A percentile compares a stretch with the other conserved stretches of the same genome.
Conservation (phyloP, 148 eudicot species). For the Silene latifolia region DNA sequence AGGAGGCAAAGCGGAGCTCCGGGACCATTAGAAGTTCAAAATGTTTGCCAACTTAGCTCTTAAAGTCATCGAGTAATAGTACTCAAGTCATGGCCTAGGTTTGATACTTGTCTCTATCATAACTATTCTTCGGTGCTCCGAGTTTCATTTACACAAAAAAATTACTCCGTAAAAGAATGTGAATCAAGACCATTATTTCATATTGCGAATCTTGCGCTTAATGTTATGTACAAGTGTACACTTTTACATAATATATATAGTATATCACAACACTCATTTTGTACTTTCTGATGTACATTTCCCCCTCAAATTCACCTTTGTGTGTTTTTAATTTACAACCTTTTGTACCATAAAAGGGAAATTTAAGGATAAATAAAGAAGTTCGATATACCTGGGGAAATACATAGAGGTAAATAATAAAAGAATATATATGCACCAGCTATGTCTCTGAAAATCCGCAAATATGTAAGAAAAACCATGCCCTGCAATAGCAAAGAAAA, state of each 20-base stretch:
- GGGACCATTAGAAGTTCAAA: not conserved
- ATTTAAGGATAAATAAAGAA: constrained; percentile 1
- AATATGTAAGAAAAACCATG: constrained; percentile 18
- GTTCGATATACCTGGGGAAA: constrained; percentile 26
- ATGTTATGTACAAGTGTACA: constrained; percentile 22
- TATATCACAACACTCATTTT: constrained; percentile 20
- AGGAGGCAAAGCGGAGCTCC: too few species aligned
- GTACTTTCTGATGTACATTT: constrained; percentile 12
- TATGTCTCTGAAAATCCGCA: constrained; percentile 21
- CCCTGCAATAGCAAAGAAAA: constrained; percentile 24
- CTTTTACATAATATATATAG: constrained; percentile 16
- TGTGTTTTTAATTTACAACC: constrained; percentile 37
- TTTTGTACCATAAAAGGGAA: constrained; percentile 11
- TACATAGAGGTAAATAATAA: constrained; percentile 23
- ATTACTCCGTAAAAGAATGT: too few species aligned
- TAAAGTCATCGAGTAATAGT: too few species aligned
- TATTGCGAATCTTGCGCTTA: constrained; percentile 18
- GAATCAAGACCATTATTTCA: constrained; percentile 8
- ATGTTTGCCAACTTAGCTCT: too few species aligned
- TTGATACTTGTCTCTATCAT: too few species aligned
- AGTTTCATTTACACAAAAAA: too few species aligned
- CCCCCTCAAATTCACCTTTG: constrained; percentile 15
- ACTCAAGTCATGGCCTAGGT: too few species aligned
- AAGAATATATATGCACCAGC: constrained; percentile 32
- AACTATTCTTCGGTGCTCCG: too few species aligned